phyloP scores from a whole-genome alignment of 441 rosid genomes.

The Bruguiera hainesii region DNA sequence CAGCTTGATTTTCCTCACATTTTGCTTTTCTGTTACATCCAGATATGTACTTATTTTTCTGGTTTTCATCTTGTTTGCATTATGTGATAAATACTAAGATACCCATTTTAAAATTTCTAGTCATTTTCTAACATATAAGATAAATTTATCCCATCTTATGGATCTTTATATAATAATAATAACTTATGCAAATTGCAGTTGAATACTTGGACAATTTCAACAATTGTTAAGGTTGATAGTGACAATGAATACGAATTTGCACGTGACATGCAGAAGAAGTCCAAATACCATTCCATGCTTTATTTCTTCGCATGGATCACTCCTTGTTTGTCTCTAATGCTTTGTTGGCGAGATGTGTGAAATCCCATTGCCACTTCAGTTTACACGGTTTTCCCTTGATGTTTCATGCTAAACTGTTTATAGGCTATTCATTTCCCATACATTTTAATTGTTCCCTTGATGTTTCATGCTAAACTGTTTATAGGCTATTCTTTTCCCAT shows the following conservation, averaged over 20 bases:
- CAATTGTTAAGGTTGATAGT: conserved; percentile 82
- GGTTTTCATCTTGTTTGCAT: no score
- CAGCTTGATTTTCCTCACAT: no score
- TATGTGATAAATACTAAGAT: no score
- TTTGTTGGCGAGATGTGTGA: neutral
- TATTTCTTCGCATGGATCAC: neutral
- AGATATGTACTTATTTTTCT: no score
- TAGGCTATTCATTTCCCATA: neutral
- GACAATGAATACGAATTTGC: conserved; percentile 88
- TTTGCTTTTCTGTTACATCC: no score
- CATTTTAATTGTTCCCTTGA: neutral
- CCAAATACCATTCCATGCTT: neutral
- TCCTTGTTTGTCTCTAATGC: neutral
- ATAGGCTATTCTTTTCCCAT: neutral
- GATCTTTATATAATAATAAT: neutral
- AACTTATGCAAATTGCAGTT: conserved; percentile 65
- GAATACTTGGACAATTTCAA: conserved; percentile 69
- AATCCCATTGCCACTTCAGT: neutral
- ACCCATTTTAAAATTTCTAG: neutral
- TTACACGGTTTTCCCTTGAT: neutral
- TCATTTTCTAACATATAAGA: neutral
- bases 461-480: neutral
- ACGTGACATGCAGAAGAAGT: conserved; percentile 68
- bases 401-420: neutral
- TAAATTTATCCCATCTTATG: neutral